Conservation (phyloP, 2,329 filamentous ascomycete species). For the Cladophialophora psammophila region DNA sequence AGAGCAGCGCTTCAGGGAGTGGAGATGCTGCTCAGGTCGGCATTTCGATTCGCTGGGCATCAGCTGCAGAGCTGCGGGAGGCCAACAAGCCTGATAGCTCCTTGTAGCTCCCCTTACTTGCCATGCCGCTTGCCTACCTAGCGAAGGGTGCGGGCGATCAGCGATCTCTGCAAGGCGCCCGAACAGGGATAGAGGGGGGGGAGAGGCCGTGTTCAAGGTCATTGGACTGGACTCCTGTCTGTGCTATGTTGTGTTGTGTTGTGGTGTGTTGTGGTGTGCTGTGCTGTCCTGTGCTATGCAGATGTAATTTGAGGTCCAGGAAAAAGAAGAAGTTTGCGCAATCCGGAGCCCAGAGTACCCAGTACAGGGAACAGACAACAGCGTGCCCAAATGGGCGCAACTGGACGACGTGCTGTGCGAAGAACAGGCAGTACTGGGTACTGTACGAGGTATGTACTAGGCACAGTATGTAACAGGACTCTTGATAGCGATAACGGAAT, state of each 20-base stretch:
- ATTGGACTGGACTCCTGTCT: not conserved
- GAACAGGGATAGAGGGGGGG: not conserved
- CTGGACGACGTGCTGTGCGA: not conserved
- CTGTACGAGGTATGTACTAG: not conserved
- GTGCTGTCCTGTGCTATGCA: too few species aligned
- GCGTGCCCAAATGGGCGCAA: not conserved
- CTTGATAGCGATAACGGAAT: not conserved
- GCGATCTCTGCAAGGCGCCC: constrained; percentile 16
- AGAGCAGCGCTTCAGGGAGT: constrained; percentile 17
- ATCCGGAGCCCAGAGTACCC: too few species aligned
- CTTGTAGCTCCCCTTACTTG: not conserved
- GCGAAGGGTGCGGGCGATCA: constrained; percentile 13
- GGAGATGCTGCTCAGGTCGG: not conserved
- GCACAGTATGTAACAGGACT: too few species aligned
- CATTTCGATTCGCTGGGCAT: constrained; percentile 23
- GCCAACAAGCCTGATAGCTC: constrained; percentile 7
- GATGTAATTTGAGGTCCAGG: not conserved
- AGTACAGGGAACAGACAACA: too few species aligned
- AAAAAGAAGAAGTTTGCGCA: not conserved
- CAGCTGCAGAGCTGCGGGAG: constrained; percentile 13
- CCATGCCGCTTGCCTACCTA: constrained; percentile 10
- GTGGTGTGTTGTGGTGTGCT: too few species aligned
- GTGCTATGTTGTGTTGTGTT: not conserved
- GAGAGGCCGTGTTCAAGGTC: not conserved
- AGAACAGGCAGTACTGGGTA: not conserved